phyloP scores from a whole-genome alignment of 768 basidiomycete species.

The Austroboletus festivus region DNA sequence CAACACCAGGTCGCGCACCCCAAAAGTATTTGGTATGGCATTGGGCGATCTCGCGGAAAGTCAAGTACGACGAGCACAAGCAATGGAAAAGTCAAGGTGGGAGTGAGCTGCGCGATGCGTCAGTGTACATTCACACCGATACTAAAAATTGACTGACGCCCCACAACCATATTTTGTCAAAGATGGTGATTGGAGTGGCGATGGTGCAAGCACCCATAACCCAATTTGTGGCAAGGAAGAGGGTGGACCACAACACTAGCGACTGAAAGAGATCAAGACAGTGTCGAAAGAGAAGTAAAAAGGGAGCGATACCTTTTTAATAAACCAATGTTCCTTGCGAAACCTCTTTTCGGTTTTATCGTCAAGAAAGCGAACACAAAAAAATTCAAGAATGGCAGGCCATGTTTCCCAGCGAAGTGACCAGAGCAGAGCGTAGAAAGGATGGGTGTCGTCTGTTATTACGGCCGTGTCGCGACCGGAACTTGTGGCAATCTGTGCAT shows the following conservation, averaged over 20 bases:
- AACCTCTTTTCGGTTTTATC: slow-evolving; percentile 50
- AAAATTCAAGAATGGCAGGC: slow-evolving; percentile 55
- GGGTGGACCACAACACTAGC: slow-evolving; percentile 58
- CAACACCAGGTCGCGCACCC: slow-evolving; percentile 61
- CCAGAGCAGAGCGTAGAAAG: slow-evolving; percentile 33
- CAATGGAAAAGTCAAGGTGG: slow-evolving; percentile 59
- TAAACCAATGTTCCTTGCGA: slow-evolving; percentile 69
- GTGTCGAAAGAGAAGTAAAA: not conserved
- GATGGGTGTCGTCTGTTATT: slow-evolving; percentile 36
- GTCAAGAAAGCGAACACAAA: slow-evolving; percentile 59
- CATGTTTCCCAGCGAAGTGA: slow-evolving; percentile 56
- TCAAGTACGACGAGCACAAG: slow-evolving; percentile 66
- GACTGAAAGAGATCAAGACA: slow-evolving; percentile 29
- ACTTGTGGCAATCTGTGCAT: slow-evolving; percentile 32
- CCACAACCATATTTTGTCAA: slow-evolving; percentile 64
- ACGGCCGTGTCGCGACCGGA: slow-evolving; percentile 37
- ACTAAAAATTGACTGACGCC: slow-evolving; percentile 38
- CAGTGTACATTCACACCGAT: not conserved
- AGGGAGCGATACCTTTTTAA: slow-evolving; percentile 45
- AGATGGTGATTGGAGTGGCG: slow-evolving; percentile 38
- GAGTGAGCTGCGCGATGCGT: slow-evolving; percentile 43
- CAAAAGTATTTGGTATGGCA: slow-evolving; percentile 61
- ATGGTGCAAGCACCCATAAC: slow-evolving; percentile 54
- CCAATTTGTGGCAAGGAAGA: slow-evolving; percentile 72
- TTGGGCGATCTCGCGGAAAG: slow-evolving; percentile 60